Base-by-base conservation (phyloP, 345 rosid genomes). In the Physaria fendleri region DNA sequence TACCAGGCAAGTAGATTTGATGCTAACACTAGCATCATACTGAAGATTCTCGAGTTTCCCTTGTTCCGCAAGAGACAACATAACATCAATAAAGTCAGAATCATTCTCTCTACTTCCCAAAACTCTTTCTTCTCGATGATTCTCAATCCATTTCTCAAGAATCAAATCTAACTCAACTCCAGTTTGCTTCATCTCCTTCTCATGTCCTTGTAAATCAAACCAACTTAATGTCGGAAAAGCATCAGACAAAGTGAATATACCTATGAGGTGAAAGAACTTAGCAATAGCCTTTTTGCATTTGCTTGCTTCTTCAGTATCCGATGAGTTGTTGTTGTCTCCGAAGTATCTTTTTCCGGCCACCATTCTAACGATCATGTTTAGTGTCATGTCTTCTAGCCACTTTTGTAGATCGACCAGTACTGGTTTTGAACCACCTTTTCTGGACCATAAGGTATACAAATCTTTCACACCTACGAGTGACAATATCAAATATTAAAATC, bases 1-100 rank as follows among this genome's bases (percentile, higher is more conserved):
- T 74, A 87, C 91, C 87, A 81, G 62, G 47, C 85, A 77, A 24
- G 85, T 79, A 18, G 87, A 71, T 65, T 84, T 87, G 74, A 78
- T 76, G 64, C 69, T 68, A 13, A 66, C 72, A 29, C 17, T 30
- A 3, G 57, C 65, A 68, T 82, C 78, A 13, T 74, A 59, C 21
- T 71, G 82, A 54, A 71, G 76, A 55, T 56, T 64, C 2, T 79
- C 71, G 13, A 79, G 59, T 4, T 65, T 46, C 8, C 73, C 78
- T 40, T 72, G 68, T 39, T 79, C 73, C 20, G 69, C 68, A 29
- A 80, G 65, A 2, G 83, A 66, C 44, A 82, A 15, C 91, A 87
- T 77, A 15, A 81, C 74, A 49, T 80, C 85, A 14, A 82, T 68
- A 55, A 68, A 68, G 35, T 68, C 67, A 33, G 60, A 33, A 34